These are phyloP conservation scores for Aschersonia sp. DNA, from an alignment of 2,329 filamentous ascomycete species.

Conservation along the genomic window DNA sequence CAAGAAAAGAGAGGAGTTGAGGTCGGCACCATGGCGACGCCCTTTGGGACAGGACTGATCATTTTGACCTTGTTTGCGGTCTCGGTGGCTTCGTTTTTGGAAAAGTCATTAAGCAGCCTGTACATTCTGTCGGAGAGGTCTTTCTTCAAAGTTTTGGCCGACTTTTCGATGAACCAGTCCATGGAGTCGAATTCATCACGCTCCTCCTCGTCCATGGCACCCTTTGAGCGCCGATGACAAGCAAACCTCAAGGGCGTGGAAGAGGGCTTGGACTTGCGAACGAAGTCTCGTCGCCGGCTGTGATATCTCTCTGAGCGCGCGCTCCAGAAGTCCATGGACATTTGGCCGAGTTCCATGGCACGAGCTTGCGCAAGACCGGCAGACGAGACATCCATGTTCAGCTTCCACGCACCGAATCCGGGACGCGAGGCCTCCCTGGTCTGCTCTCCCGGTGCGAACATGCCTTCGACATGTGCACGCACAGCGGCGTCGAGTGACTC, in stretches of 20 bases:
- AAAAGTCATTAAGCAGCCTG: constrained; percentile 3
- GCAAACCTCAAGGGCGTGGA: constrained; percentile 25
- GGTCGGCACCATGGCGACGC: not conserved
- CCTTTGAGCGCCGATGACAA: constrained; percentile 15
- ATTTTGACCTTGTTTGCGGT: not conserved
- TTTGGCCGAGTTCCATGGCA: constrained; percentile 22
- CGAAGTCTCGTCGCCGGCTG: constrained; percentile 21
- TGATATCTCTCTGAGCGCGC: constrained; percentile 21
- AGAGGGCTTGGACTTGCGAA: constrained; percentile 21
- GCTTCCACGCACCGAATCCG: constrained; percentile 16
- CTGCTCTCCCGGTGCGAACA: constrained; percentile 5
- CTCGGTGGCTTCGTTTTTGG: not conserved
- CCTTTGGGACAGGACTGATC: not conserved
- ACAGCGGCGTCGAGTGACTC: constrained; percentile 18
- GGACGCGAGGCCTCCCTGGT: too few relatives aligned
- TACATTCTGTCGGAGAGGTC: constrained; percentile 3
- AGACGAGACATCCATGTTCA: constrained; percentile 15
- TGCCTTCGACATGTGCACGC: constrained; percentile 16
- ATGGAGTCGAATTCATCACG: constrained; percentile 20
- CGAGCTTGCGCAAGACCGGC: constrained; percentile 17
- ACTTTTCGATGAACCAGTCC: constrained; percentile 6
- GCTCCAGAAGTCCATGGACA: constrained; percentile 27
- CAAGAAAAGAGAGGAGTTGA: constrained; percentile 2
- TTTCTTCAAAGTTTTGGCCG: not conserved
- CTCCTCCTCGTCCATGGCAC: constrained; percentile 18